Evolutionary conservation across 176 grass and related monocot species (phyloP).

Genomic region (Juncus effusus): DNA sequence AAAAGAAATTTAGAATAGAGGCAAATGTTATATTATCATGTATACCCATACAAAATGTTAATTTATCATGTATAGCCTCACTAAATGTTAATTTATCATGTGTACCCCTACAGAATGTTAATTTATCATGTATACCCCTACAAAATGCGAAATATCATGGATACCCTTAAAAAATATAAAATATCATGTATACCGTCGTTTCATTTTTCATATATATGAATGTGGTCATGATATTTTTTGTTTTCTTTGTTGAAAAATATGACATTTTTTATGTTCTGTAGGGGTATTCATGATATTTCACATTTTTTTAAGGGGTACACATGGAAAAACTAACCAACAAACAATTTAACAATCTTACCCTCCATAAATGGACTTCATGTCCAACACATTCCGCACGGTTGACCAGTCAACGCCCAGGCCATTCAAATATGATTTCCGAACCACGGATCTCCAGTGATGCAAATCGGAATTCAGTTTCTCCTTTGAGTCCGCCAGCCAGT

Average conservation of each 20-base stretch:
- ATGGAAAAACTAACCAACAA: not conserved
- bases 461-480: conserved; percentile 56
- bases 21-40: not conserved
- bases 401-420: conserved; percentile 91
- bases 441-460: conserved; percentile 70
- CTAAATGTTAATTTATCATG: not conserved
- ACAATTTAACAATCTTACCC: conserved; percentile 43
- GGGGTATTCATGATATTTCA: no score
- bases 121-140: not conserved
- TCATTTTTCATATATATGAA: not conserved
- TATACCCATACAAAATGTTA: not conserved
- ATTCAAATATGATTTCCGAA: conserved; percentile 87
- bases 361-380: conserved; percentile 92
- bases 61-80: not conserved
- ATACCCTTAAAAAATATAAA: not conserved
- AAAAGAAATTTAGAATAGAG: conserved; percentile 5
- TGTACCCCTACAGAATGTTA: not conserved
- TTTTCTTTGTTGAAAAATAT: not conserved
- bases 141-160: no score
- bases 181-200: not conserved
- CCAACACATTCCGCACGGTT: conserved; percentile 73
- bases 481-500: conserved; percentile 74
- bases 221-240: not conserved
- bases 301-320: no score
- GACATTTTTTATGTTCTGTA: no score